phyloP scores from a whole-genome alignment of 192 early-diverging fungal genomes.

The Coemansia sp. region DNA sequence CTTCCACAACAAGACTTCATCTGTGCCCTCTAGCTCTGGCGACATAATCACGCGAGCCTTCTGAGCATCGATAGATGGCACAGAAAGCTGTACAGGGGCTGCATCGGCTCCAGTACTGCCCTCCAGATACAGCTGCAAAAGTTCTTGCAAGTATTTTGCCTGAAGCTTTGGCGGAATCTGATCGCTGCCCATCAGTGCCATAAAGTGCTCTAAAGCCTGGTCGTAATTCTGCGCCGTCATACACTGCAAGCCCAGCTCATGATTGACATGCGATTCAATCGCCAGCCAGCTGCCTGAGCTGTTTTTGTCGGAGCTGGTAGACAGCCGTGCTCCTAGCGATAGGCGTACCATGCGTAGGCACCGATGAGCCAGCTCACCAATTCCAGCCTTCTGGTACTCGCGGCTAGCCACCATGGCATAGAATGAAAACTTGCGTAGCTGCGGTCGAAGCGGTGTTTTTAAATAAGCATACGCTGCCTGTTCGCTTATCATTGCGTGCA shows the following conservation, averaged over 20 bases:
- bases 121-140: constrained; percentile 46
- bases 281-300: constrained; percentile 23
- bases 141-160: constrained; percentile 50
- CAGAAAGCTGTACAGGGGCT: constrained; percentile 49
- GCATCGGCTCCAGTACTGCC: constrained; percentile 14
- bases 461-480: constrained; percentile 85
- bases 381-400: constrained; percentile 71
- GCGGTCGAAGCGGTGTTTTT: constrained; percentile 56
- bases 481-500: constrained; percentile 80
- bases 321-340: constrained; percentile 17
- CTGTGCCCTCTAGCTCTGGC: constrained; percentile 46
- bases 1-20: constrained; percentile 31
- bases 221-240: constrained; percentile 72
- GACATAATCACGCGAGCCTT: constrained; percentile 45
- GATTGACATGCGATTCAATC: constrained; percentile 87
- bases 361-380: constrained; percentile 73
- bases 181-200: constrained; percentile 63
- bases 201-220: constrained; percentile 75
- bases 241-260: constrained; percentile 78
- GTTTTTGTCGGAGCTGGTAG: background rate
- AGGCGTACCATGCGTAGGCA: constrained; percentile 63
- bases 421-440: constrained; percentile 85
- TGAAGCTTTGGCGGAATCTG: constrained; percentile 45
- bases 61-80: constrained; percentile 60
- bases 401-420: constrained; percentile 86